Base-by-base conservation (phyloP, 768 basidiomycete genomes). In the Russula sp. region DNA sequence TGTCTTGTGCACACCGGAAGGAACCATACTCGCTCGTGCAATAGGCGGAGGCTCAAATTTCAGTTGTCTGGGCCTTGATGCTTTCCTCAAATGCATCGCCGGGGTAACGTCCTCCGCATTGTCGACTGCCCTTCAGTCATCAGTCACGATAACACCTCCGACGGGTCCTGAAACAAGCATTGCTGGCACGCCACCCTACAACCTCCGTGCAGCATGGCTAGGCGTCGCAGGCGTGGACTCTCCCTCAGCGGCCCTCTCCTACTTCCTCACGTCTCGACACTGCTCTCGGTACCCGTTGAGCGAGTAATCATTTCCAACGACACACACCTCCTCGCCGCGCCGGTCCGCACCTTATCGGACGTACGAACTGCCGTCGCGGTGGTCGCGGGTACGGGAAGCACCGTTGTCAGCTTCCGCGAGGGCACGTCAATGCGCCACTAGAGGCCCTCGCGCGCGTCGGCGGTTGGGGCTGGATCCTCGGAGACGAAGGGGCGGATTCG, bases 211-310 rank as follows among this genome's bases (percentile, higher is more conserved):
- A 3, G 92, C 87, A 0, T 94, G 91, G 89, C 83, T 94, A 70
- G 92, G 89, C 34, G 81, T 90, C 18, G 88, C 92, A 1, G 92
- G 92, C 38, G 87, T 90, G 32, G 92, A 93, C 73, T 88, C 88
- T 11, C 81, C 85, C 2, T 78, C 81, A 16, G 86, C 86, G 18
- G 79, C 85, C 61, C 78, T 16, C 78, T 79, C 11, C 78, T 92
- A 55, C 81, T 83, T 0, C 75, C 77, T 4, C 75, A 79, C 13
- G 75, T 92, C 49, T 81, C 88, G 2, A 70, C 71, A 3, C 80
- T 92, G 20, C 78, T 91, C 5, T 79, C 75, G 32, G 78, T 92
- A 57, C 83, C 87, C 5, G 67, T 75, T 0, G 78, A 81, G 8
- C 72, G 77, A 4, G 76, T 94, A 26, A 76, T 79, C 48, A 80